Evolutionary conservation across 1,139 yeast genomes (phyloP), one percentile per base, ranked within the genome.

Genomic region (Saccharomyces hybrid): DNA sequence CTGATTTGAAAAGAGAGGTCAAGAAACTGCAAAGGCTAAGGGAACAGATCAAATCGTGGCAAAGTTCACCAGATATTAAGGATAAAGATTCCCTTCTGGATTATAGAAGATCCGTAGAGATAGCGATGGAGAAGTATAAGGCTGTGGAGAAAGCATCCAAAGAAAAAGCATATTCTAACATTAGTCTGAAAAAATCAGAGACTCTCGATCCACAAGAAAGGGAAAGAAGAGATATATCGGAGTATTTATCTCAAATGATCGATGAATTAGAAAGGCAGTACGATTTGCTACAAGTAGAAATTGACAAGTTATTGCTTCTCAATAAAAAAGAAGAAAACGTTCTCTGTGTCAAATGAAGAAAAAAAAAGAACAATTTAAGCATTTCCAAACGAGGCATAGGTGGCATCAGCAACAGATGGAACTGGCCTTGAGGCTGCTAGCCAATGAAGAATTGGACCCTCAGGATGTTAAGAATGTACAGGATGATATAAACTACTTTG

Each of bases 91-190:
- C 78, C 52, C 73, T 86, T 50, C 78, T 81, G 63, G 86, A 82
- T 52, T 79, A 82, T 63, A 75, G 91, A 59, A 75, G 83, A 60
- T 75, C 79, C 52, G 88, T 86, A 50, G 89, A 86, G 63, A 82
- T 80, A 60, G 91, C 91, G 29, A 86, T 86, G 95, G 95, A 86
- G 69, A 81, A 83, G 68, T 86, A 86, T 69, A 86, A 86, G 66
- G 86, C 83, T 53, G 84, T 86, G 56, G 95, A 86, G 64, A 85
- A 84, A 64, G 82, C 84, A 16, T 80, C 86, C 27, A 86, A 86
- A 68, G 83, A 85, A 58, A 86, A 86, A 66, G 91, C 88, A 49
- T 86, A 84, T 64, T 83, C 89, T 9, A 86, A 86, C 65, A 77
- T 76, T 56, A 76, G 80, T 49, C 69, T 78, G 56, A 84, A 82